Evolutionary conservation across 2,329 filamentous ascomycete species (phyloP).

Genomic region (Penicillium frequentans): DNA sequence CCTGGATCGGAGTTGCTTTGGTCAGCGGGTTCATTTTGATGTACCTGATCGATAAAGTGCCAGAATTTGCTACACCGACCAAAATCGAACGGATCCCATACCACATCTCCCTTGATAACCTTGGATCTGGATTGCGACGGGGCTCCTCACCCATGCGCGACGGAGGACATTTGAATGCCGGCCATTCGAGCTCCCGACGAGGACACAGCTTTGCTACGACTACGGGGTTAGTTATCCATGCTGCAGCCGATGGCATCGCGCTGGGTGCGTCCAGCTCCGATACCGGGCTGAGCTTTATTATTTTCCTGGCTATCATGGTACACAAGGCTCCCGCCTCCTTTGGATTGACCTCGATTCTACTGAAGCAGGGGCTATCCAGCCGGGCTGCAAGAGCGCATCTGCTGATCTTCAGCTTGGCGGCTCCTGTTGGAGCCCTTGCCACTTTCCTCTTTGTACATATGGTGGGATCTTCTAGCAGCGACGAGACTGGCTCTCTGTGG

Average conservation of each 20-base stretch:
- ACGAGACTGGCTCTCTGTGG: constrained; percentile 68
- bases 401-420: constrained; percentile 86
- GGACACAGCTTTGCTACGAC: constrained; percentile 74
- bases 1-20: constrained; percentile 82
- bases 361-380: constrained; percentile 90
- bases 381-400: constrained; percentile 80
- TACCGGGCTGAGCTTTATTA: constrained; percentile 78
- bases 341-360: constrained; percentile 82
- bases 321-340: constrained; percentile 97
- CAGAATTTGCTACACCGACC: constrained; percentile 68
- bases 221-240: constrained; percentile 91
- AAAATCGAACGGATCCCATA: constrained; percentile 68
- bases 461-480: constrained; percentile 54
- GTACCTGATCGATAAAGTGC: constrained; percentile 90
- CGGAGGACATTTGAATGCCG: constrained; percentile 38
- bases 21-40: constrained; percentile 90
- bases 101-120: constrained; percentile 84
- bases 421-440: constrained; percentile 77
- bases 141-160: constrained; percentile 42
- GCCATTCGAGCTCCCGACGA: constrained; percentile 26
- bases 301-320: constrained; percentile 95
- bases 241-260: constrained; percentile 91
- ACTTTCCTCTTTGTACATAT: constrained; percentile 81
- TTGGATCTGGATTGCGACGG: constrained; percentile 58
- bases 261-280: constrained; percentile 87